phyloP scores from a whole-genome alignment of 1,284 basidiomycete genomes.

The Ganoderma multipileum region DNA sequence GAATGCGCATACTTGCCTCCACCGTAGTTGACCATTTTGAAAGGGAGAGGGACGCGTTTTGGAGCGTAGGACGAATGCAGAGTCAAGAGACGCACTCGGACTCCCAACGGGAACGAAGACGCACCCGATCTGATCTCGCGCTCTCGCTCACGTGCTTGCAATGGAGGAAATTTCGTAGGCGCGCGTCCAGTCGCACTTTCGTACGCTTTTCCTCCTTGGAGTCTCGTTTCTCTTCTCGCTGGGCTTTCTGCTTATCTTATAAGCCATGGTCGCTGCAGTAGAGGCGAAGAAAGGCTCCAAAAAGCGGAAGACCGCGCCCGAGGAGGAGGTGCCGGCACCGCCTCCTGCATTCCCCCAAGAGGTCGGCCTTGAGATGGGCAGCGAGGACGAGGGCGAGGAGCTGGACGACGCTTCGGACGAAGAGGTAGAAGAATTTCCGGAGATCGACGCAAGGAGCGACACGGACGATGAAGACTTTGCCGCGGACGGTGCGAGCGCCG shows the following conservation, averaged over 20 bases:
- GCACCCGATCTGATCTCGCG: conserved; percentile 42
- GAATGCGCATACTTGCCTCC: conserved; percentile 56
- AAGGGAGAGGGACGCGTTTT: conserved; percentile 36
- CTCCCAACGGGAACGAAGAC: conserved; percentile 10
- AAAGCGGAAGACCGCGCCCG: conserved; percentile 63
- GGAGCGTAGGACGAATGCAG: conserved; percentile 25
- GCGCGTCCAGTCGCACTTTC: conserved; percentile 10
- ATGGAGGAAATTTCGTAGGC: conserved; percentile 32
- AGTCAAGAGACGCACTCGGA: conserved; percentile 16
- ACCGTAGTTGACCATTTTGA: conserved; percentile 72
- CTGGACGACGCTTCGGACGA: conserved; percentile 52
- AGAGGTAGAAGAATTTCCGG: conserved; percentile 61
- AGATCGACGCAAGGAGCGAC: conserved; percentile 59
- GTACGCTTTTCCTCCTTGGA: background rate
- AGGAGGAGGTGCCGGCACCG: conserved; percentile 31
- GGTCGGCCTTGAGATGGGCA: conserved; percentile 69
- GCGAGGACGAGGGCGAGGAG: conserved; percentile 68
- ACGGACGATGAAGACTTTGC: conserved; percentile 51
- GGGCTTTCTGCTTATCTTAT: conserved; percentile 12
- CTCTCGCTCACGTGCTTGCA: conserved; percentile 29
- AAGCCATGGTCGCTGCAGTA: conserved; percentile 46
- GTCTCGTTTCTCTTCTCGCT: conserved; percentile 6
- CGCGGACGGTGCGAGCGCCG: conserved; percentile 47
- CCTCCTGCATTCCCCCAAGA: conserved; percentile 45
- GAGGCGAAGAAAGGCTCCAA: conserved; percentile 44